Conservation (phyloP, 2,329 filamentous ascomycete genomes). For the Lizonia empirigonia region DNA sequence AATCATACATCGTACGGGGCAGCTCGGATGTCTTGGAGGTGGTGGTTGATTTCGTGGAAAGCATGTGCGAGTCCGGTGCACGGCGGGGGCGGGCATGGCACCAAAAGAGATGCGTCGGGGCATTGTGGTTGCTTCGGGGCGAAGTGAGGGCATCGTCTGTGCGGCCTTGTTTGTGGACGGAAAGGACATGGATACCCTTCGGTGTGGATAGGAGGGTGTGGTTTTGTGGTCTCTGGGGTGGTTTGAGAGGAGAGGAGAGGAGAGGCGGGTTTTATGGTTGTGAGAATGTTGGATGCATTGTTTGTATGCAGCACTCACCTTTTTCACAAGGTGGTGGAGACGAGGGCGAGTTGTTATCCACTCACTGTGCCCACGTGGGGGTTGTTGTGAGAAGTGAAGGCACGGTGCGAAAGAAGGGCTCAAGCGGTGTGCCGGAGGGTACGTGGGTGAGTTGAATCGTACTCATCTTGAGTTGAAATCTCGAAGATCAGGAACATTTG, state of each 20-base stretch:
- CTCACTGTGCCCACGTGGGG: constrained; percentile 1
- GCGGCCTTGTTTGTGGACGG: not conserved
- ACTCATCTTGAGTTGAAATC: not conserved
- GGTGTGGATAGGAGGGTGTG: not conserved
- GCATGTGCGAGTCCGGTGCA: not conserved
- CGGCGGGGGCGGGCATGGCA: not conserved
- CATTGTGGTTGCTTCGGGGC: not conserved
- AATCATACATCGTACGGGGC: not conserved
- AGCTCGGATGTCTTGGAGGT: not conserved
- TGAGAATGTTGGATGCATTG: not conserved
- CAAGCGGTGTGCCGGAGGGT: not conserved
- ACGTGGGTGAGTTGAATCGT: not conserved
- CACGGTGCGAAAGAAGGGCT: not conserved
- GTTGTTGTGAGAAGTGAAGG: not conserved
- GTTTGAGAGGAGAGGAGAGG: not conserved
- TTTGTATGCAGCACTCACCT: not conserved
- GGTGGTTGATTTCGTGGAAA: not conserved
- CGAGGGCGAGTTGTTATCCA: not conserved
- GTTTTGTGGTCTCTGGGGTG: not conserved
- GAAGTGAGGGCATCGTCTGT: not conserved
- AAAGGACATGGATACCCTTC: not conserved
- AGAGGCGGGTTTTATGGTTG: not conserved
- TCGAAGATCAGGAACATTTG: too few species aligned
- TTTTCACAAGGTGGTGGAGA: not conserved
- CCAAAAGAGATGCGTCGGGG: not conserved